A percentile compares a stretch with the other conserved stretches of the same genome.
Evolutionary conservation across 805 yeast species (phyloP).

Genomic region (Clavispora santaluciae): DNA sequence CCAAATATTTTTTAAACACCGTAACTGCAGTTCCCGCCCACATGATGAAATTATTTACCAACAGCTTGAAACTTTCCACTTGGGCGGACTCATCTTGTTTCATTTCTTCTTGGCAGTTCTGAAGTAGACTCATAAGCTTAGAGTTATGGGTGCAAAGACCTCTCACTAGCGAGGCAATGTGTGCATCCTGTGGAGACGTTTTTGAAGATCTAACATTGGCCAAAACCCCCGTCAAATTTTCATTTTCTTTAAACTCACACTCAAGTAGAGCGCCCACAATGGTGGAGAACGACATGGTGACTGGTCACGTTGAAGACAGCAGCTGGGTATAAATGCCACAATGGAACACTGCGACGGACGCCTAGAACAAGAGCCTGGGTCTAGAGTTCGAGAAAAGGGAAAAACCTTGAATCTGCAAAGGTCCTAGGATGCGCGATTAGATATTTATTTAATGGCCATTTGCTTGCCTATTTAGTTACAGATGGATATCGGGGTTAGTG

Average conservation of each 20-base stretch:
- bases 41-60: conserved; percentile 34
- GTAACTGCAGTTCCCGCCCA: conserved; percentile 36
- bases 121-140: conserved; percentile 21
- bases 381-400: neutral
- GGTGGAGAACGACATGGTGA: neutral
- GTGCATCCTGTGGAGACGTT: conserved; percentile 17
- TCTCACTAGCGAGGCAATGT: conserved; percentile 28
- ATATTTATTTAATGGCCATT: neutral
- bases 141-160: conserved; percentile 38
- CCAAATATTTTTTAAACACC: conserved; percentile 30
- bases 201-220: conserved; percentile 29
- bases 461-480: neutral
- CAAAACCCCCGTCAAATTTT: conserved; percentile 31
- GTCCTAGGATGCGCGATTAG: neutral
- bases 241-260: conserved; percentile 28
- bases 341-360: too few species aligned
- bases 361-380: neutral
- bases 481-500: neutral
- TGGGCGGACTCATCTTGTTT: conserved; percentile 4
- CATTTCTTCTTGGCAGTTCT: conserved; percentile 12
- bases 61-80: conserved; percentile 27
- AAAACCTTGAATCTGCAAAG: too few species aligned
- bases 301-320: neutral
- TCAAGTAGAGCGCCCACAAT: conserved; percentile 13
- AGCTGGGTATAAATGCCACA: neutral